Evolutionary conservation across 2,329 filamentous ascomycete species (phyloP), one percentile per base, ranked within the genome.

Genomic region (Davidsoniella neocaledoniae): DNA sequence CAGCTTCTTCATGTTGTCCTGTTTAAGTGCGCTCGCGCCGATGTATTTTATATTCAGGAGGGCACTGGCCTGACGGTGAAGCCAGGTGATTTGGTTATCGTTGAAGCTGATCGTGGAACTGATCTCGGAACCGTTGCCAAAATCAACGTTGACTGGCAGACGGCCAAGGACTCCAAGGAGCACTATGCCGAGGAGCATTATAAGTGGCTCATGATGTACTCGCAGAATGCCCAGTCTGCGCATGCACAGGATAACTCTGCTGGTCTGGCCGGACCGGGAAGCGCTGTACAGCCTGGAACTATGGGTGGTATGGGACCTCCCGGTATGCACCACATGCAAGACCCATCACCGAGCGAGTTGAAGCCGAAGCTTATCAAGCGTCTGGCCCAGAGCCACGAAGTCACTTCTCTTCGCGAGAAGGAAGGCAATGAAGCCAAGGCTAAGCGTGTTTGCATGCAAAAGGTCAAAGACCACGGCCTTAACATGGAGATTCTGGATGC

Each of bases 401-500:
- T 96, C 43, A 77, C 87, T 57, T 80, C 81, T 53, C 71, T 98
- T 56, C 80, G 86, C 53, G 91, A 96, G 59, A 98, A 98, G 63
- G 91, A 98, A 67, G 90, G 88, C 38, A 91, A 93, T 55, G 91
- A 98, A 64, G 91, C 91, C 16, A 96, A 96, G 64, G 91, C 91
- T 1, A 96, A 98, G 68, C 79, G 91, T 50, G 83, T 94, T 41
- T 95, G 88, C 62, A 91, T 94, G 70, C 86, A 94, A 59, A 98
- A 96, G 65, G 91, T 95, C 49, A 83, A 83, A 56, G 90, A 96
- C 60, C 88, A 96, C 63, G 81, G 86, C 44, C 73, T 96, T 25
- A 88, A 93, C 58, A 96, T 98, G 91, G 91, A 98, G 64, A 96
- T 98, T 55, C 76, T 98, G 5, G 91, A 98, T 66, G 91, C 91